Evolutionary conservation across 192 early-diverging fungal species (phyloP).

Genomic region (Dissophora ornata): DNA sequence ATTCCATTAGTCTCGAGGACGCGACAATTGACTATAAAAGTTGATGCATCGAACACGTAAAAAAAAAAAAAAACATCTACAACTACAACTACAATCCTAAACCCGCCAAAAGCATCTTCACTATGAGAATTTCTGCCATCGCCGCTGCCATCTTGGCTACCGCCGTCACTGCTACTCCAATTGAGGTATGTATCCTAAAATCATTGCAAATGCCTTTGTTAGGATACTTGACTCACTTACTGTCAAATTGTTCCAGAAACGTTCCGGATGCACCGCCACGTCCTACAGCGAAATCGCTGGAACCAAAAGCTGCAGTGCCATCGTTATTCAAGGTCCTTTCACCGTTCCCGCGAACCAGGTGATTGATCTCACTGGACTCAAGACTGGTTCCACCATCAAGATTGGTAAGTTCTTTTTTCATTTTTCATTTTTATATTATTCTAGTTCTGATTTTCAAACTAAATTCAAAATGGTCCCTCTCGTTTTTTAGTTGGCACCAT

Average conservation of each 20-base stretch:
- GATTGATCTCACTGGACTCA: no score
- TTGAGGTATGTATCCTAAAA: constrained; percentile 14
- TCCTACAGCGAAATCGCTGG: no score
- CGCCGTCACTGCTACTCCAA: constrained; percentile 19
- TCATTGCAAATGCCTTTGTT: constrained; percentile 12
- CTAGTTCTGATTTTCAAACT: constrained; percentile 8
- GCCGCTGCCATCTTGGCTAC: constrained; percentile 22
- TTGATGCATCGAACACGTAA: constrained; percentile 8
- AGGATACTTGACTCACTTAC: no score
- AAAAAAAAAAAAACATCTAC: constrained; percentile 12
- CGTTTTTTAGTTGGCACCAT: constrained; percentile 50
- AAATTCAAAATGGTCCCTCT: no score
- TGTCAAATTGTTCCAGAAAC: no score
- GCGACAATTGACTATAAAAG: no score
- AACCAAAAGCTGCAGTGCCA: no score
- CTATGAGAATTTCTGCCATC: constrained; percentile 31
- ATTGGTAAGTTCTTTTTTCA: constrained; percentile 32
- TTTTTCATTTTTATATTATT: constrained; percentile 5
- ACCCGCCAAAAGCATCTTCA: background rate
- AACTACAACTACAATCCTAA: constrained; percentile 6
- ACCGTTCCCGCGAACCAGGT: constrained; percentile 53
- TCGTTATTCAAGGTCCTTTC: constrained; percentile 53
- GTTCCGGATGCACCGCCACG: no score
- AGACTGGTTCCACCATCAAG: constrained; percentile 48
- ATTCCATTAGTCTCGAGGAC: no score